phyloP scores from a whole-genome alignment of 208 protist genomes.

The Trypanosomatidae sp. region DNA sequence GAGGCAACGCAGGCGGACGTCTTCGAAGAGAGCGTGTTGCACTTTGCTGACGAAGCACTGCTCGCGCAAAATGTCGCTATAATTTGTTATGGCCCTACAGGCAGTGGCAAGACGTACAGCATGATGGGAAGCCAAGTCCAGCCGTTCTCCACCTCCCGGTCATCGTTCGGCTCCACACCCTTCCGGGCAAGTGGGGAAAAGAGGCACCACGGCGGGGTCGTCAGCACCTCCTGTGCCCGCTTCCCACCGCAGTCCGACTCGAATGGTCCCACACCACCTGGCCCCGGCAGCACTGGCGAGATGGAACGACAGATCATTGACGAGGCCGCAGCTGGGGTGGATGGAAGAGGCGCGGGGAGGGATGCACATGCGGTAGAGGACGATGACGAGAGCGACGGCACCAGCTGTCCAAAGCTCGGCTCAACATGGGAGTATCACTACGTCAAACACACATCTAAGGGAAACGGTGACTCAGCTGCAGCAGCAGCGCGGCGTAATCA shows the following conservation, averaged over 20 bases:
- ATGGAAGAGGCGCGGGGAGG: not conserved
- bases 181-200: not conserved
- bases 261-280: conserved; percentile 3
- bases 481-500: not conserved
- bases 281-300: not conserved
- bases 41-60: conserved; percentile 82
- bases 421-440: conserved; percentile 22
- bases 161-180: not conserved
- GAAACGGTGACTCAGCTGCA: conserved; percentile 7
- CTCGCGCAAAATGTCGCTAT: conserved; percentile 82
- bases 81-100: conserved; percentile 86
- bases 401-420: conserved; percentile 14
- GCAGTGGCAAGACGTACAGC: conserved; percentile 90
- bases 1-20: conserved; percentile 84
- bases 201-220: not conserved
- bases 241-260: not conserved
- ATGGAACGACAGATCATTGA: conserved; percentile 1
- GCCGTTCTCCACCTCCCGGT: not conserved
- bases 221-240: not conserved
- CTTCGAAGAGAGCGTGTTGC: conserved; percentile 87
- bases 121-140: conserved; percentile 73
- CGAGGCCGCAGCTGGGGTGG: not conserved
- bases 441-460: conserved; percentile 3
- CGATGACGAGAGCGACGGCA: conserved; percentile 18
- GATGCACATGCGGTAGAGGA: conserved; percentile 3